Evolutionary conservation across 441 rosid species (phyloP), one percentile per base, ranked within the genome.

Genomic region (Syzygium syzygioides): DNA sequence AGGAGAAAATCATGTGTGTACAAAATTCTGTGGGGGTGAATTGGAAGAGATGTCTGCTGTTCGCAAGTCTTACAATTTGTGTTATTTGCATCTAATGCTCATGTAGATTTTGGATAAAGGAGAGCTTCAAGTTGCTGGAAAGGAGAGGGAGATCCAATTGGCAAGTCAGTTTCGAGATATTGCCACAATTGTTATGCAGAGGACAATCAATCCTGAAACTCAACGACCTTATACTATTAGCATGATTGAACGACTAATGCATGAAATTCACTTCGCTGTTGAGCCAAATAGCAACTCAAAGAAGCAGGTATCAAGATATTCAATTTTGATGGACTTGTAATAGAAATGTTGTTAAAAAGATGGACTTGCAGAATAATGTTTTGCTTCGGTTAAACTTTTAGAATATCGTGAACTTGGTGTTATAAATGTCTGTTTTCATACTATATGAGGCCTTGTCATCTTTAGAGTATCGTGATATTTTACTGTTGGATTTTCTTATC

Each of bases 71-170:
- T 55, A 53, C 9, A 37, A 12, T 9, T 76, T 76, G 64, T 92
- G 14, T 89, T 32, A 20, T 56, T 68, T 85, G 62, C 54, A 85
- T 87, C 32, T 60, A 56, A 50, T 79, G 52, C 17, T 50, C 34
- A 6, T 37, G 79, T 91, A 97, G 98, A 97, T 98, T 91, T 87
- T 98, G 97, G 98, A 97, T 54, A 96, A 96, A 92, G 99, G 99
- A 83, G 99, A 98, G 93, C 99, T 98, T 90, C 99, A 98, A 91
- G 95, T 98, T 92, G 99, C 99, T 12, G 99, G 99, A 32, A 98
- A 98, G 92, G 99, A 97, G 93, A 93, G 99, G 94, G 99, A 98
- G 83, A 94, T 97, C 13, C 99, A 97, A 91, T 92, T 96, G 6
- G 93, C 99, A 0, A 97, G 94, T 92, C 99, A 97, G 94, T 98